Percentiles rank a stretch among this genome's conserved stretches.
phyloP scores from a whole-genome alignment of 1,284 basidiomycete species.

The Trametes polyzona region DNA sequence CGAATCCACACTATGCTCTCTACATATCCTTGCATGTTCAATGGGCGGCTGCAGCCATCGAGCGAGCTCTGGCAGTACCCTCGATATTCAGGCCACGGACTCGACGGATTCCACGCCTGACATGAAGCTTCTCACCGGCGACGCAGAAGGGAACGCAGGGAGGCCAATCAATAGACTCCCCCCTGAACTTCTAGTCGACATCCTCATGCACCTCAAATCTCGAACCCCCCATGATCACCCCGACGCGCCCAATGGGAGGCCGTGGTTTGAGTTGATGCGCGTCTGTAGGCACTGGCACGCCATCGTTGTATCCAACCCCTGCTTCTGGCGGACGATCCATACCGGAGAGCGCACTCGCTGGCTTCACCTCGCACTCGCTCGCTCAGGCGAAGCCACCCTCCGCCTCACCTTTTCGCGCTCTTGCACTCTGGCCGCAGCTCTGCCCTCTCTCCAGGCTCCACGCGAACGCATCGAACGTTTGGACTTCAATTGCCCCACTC shows the following conservation, averaged over 20 bases:
- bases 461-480: background rate
- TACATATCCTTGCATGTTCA: no score
- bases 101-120: background rate
- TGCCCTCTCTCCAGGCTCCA: background rate
- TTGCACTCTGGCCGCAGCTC: background rate
- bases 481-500: background rate
- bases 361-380: background rate
- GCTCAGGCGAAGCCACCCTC: background rate
- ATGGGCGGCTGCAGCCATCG: no score
- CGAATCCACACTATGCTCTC: no score
- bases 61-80: background rate
- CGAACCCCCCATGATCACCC: background rate
- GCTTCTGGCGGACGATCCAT: background rate
- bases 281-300: background rate
- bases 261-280: background rate
- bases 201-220: background rate
- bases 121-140: background rate
- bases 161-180: background rate
- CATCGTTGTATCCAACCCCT: background rate
- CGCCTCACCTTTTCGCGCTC: background rate
- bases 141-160: background rate
- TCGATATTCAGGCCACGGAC: background rate
- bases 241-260: background rate
- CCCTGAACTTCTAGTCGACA: background rate
- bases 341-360: background rate